These are phyloP conservation scores for Entomortierella chlamydospora DNA, from an alignment of 192 early-diverging fungal species.

Conservation along the genomic window DNA sequence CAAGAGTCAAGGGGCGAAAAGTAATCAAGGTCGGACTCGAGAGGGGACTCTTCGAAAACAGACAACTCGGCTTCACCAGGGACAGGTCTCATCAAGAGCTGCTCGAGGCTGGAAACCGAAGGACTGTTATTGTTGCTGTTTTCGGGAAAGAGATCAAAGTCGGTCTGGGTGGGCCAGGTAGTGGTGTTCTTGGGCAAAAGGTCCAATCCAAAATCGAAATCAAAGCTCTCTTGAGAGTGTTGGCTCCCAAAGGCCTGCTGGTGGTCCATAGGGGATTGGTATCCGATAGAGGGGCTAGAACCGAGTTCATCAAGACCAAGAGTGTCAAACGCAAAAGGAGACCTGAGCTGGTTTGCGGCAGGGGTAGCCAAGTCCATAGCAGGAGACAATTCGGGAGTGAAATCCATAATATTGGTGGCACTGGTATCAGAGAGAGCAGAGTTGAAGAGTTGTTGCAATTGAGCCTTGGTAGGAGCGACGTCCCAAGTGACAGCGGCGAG, in stretches of 20 bases:
- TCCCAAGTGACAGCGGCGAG: slow-evolving; percentile 29
- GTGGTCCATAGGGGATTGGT: slow-evolving; percentile 24
- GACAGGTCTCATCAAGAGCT: slow-evolving; percentile 31
- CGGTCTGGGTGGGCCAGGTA: slow-evolving; percentile 21
- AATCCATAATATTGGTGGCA: slow-evolving; percentile 2
- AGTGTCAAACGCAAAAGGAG: slow-evolving; percentile 23
- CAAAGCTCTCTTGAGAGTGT: slow-evolving; percentile 45
- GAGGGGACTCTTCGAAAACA: slow-evolving; percentile 21
- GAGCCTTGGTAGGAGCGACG: slow-evolving; percentile 10
- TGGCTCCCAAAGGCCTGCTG: slow-evolving; percentile 25
- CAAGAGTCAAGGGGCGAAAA: slow-evolving; percentile 28
- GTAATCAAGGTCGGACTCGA: slow-evolving; percentile 30
- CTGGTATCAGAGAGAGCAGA: background rate
- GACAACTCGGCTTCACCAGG: background rate
- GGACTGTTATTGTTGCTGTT: no score
- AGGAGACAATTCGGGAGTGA: slow-evolving; percentile 43
- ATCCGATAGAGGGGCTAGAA: slow-evolving; percentile 24
- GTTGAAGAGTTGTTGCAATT: slow-evolving; percentile 2
- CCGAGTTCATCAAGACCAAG: slow-evolving; percentile 36
- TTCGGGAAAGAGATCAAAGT: slow-evolving; percentile 35
- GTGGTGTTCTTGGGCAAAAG: background rate
- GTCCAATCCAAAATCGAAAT: slow-evolving; percentile 9
- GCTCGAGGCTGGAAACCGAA: slow-evolving; percentile 18
- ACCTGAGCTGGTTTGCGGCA: slow-evolving; percentile 9
- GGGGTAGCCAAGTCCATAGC: slow-evolving; percentile 32